Evolutionary conservation across 805 yeast species (phyloP), one percentile per base, ranked within the genome.

Genomic region (Tanozyma kutaoensis): DNA sequence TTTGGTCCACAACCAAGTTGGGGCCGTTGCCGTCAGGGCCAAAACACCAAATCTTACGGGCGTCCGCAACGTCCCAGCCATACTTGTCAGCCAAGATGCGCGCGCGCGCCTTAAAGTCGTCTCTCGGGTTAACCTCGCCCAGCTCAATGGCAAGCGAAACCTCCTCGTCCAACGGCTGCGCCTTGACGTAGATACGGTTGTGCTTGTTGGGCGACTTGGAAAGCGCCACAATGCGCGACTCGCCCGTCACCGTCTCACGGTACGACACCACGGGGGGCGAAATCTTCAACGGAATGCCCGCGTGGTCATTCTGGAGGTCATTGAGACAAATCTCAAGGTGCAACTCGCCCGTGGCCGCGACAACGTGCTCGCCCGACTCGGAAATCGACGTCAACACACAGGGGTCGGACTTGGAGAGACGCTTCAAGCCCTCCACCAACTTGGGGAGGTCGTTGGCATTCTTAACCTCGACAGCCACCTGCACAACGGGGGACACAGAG

Each of bases 31-130:
- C 96, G 59, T 88, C 98, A 62, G 98, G 97, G 72, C 98, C 98
- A 85, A 88, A 88, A 80, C 95, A 84, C 98, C 98, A 88, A 60
- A 88, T 91, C 91, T 91, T 88, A 80, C 98, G 86, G 69, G 96
- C 98, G 60, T 88, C 98, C 50, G 95, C 76, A 61, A 91, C 96
- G 62, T 88, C 97, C 98, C 98, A 88, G 50, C 88, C 95, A 78
- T 66, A 91, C 63, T 91, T 95, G 63, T 88, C 97, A 59, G 97
- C 97, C 75, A 88, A 72, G 59, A 82, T 54, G 78, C 97, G 86
- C 51, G 97, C 98, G 76, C 98, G 86, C 52, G 82, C 80, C 77
- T 88, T 88, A 82, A 88, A 73, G 72, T 88, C 98, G 55, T 88
- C 97, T 69, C 88, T 78, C 62, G 97, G 81, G 67, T 73, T 70